These are phyloP conservation scores for Thecaphora thlaspeos DNA, from an alignment of 1,284 basidiomycete genomes.

Conservation along the genomic window DNA sequence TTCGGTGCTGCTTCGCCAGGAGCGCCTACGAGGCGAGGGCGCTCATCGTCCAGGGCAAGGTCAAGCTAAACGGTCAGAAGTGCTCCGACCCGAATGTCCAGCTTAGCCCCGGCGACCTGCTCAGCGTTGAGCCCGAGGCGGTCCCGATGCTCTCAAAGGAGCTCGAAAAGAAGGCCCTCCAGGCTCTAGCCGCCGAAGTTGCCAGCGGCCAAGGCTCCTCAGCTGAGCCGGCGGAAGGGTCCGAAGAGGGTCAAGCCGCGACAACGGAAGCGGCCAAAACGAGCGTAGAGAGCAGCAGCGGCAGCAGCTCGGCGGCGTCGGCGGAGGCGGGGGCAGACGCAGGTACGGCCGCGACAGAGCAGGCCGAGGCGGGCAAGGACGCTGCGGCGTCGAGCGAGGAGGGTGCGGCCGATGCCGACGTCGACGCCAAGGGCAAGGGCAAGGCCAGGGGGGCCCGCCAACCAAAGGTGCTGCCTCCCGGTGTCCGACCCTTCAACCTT, in stretches of 20 bases:
- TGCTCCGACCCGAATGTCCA: slow-evolving; percentile 83
- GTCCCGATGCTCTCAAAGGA: slow-evolving; percentile 67
- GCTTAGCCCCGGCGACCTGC: slow-evolving; percentile 89
- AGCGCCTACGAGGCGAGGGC: slow-evolving; percentile 86
- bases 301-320: slow-evolving; percentile 1
- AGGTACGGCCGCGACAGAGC: no score
- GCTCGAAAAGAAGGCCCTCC: slow-evolving; percentile 34
- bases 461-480: slow-evolving; percentile 35
- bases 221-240: slow-evolving; percentile 33
- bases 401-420: background rate
- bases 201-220: slow-evolving; percentile 26
- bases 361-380: background rate
- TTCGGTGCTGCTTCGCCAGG: slow-evolving; percentile 84
- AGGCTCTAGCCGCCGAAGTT: slow-evolving; percentile 20
- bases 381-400: background rate
- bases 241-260: slow-evolving; percentile 1
- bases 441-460: slow-evolving; percentile 11
- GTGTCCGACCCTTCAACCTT: slow-evolving; percentile 67
- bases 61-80: slow-evolving; percentile 82
- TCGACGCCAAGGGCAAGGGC: slow-evolving; percentile 3
- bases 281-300: slow-evolving; percentile 5
- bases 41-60: slow-evolving; percentile 81
- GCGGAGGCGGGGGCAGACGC: no score
- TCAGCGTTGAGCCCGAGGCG: slow-evolving; percentile 78
- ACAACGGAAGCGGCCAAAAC: background rate